Percentiles rank a stretch among this genome's conserved stretches.
Conservation (phyloP, 352 stramenopile genomes). For the Globisporangium splendens region DNA sequence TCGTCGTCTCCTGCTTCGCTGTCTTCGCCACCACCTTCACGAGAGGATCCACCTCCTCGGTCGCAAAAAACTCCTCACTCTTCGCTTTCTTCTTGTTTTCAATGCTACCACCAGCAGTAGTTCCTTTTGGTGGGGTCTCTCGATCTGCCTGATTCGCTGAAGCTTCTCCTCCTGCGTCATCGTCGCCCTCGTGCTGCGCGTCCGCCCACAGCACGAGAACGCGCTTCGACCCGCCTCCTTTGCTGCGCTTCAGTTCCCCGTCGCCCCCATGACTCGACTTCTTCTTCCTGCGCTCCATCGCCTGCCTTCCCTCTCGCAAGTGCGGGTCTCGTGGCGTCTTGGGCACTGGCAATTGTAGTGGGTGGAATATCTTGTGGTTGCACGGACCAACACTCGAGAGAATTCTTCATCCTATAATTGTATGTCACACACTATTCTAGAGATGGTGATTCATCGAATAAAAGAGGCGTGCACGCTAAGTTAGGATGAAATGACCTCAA, state of each 20-base stretch:
- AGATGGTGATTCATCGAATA: too few relatives aligned
- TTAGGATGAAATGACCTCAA: too few relatives aligned
- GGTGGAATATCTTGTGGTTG: constrained; percentile 4
- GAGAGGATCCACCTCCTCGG: background rate
- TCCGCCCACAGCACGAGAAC: constrained; percentile 35
- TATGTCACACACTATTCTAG: too few relatives aligned
- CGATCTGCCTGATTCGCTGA: background rate
- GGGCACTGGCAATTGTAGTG: background rate
- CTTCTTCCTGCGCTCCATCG: constrained; percentile 11
- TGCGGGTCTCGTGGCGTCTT: constrained; percentile 1
- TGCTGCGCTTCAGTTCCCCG: too few relatives aligned
- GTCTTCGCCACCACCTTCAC: too few relatives aligned
- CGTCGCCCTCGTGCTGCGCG: constrained; percentile 18
- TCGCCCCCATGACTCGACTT: background rate
- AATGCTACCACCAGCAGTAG: background rate
- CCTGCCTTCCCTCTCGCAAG: too few relatives aligned
- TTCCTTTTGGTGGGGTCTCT: background rate
- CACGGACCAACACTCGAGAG: constrained; percentile 3
- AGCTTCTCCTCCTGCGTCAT: background rate
- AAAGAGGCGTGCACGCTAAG: too few relatives aligned
- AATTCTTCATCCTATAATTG: too few relatives aligned
- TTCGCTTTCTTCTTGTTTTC: background rate
- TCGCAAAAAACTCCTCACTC: background rate
- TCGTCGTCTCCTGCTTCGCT: too few relatives aligned
- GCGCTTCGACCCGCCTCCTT: constrained; percentile 6